Evolutionary conservation across 148 eudicot species (phyloP).

Genomic region (Amaranthus hypochondriacus): DNA sequence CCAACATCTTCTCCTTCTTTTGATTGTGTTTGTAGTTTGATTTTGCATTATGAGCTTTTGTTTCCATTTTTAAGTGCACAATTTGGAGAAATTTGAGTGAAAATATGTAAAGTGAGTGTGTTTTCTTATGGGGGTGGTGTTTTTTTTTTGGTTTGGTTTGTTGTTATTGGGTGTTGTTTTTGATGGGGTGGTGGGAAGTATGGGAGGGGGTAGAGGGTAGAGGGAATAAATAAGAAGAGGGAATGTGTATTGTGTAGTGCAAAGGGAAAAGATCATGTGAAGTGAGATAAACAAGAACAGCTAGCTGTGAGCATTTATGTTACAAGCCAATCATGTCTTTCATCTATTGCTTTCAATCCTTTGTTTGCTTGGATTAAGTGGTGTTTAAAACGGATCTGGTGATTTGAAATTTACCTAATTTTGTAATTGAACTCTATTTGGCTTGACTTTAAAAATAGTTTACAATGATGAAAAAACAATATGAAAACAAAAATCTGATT

Average conservation of each 20-base stretch:
- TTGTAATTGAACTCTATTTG: too few species aligned
- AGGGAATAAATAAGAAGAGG: not conserved
- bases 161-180: slow-evolving; percentile 6
- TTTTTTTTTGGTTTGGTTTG: not conserved
- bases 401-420: too few species aligned
- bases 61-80: not conserved
- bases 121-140: slow-evolving; percentile 8
- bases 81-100: not conserved
- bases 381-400: too few species aligned
- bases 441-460: too few species aligned
- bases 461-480: too few species aligned
- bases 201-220: slow-evolving; percentile 4
- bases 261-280: slow-evolving; percentile 23
- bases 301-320: slow-evolving; percentile 25
- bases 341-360: not conserved
- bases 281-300: slow-evolving; percentile 16
- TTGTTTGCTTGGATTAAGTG: not conserved
- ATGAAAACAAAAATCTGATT: too few species aligned
- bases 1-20: slow-evolving; percentile 9
- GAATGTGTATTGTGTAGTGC: slow-evolving; percentile 16
- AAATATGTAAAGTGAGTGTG: not conserved
- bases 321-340: not conserved
- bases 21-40: slow-evolving; percentile 1
- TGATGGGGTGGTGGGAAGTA: not conserved
- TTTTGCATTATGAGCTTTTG: not conserved